These are phyloP conservation scores for Brettanomyces nanus DNA, from an alignment of 805 yeast genomes.

Conservation along the genomic window DNA sequence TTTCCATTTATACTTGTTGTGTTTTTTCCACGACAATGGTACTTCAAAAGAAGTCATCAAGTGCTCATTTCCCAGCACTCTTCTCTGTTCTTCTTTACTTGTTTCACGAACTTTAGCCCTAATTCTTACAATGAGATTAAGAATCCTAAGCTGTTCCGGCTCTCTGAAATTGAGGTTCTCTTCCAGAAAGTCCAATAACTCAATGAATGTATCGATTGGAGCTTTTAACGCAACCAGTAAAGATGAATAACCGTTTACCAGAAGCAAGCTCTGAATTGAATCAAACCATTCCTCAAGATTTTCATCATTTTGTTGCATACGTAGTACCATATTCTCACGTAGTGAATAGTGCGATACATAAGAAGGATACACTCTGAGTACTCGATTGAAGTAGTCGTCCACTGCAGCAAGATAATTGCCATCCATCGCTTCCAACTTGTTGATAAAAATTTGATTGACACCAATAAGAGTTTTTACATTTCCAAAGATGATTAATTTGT, in stretches of 20 bases:
- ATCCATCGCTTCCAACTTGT: constrained; percentile 5
- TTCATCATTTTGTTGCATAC: constrained; percentile 1
- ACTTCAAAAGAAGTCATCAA: constrained; percentile 8
- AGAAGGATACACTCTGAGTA: constrained; percentile 21
- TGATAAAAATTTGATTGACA: constrained; percentile 9
- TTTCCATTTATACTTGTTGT: constrained; percentile 16
- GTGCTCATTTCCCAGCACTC: not conserved
- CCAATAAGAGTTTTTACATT: constrained; percentile 11
- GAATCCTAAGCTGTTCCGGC: not conserved
- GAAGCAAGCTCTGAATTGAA: constrained; percentile 4
- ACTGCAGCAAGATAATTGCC: constrained; percentile 4
- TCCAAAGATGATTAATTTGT: constrained; percentile 9
- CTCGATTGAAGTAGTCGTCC: constrained; percentile 15
- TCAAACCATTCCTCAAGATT: constrained; percentile 12
- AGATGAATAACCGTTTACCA: not conserved
- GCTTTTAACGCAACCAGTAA: constrained; percentile 5
- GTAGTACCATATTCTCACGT: not conserved
- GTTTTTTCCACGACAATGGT: constrained; percentile 16
- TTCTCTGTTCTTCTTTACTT: not conserved
- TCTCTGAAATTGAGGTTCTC: not conserved
- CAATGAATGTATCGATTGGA: constrained; percentile 4
- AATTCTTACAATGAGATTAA: not conserved
- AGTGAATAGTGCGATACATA: constrained; percentile 6
- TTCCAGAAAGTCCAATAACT: not conserved
- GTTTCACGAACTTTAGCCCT: not conserved